phyloP scores from a whole-genome alignment of 257 asterid species.

The Primulina eburnea region DNA sequence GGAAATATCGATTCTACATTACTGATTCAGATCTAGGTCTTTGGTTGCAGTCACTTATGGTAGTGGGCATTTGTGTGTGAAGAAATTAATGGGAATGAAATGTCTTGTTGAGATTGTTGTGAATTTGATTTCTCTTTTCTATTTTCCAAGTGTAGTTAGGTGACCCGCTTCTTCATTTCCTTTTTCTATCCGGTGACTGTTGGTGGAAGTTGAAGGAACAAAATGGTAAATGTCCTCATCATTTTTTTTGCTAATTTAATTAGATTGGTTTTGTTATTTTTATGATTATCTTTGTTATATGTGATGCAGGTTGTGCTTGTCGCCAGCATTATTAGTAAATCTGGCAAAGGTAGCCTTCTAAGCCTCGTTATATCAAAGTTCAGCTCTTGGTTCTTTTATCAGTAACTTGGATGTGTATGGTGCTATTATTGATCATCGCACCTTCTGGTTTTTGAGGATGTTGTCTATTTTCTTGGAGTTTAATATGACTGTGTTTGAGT shows the following conservation, averaged over 20 bases:
- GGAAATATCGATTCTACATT: neutral
- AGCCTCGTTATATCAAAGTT: neutral
- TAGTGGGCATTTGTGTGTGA: neutral
- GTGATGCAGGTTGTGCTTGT: constrained; percentile 82
- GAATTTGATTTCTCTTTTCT: constrained; percentile 17
- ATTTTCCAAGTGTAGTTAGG: constrained; percentile 25
- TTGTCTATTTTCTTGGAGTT: neutral
- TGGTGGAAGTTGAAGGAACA: constrained; percentile 30
- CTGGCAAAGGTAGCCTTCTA: constrained; percentile 75
- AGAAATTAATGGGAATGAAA: constrained; percentile 6
- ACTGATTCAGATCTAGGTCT: constrained; percentile 25
- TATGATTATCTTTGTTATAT: constrained; percentile 10
- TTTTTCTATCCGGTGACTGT: constrained; percentile 16
- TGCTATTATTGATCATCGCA: neutral
- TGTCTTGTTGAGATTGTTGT: neutral
- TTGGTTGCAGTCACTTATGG: neutral
- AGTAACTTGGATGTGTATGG: neutral
- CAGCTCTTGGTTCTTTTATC: neutral
- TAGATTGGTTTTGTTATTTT: neutral
- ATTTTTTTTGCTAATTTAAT: neutral
- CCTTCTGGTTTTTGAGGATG: neutral
- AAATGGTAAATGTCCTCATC: constrained; percentile 36
- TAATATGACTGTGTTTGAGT: neutral
- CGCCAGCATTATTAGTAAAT: constrained; percentile 76
- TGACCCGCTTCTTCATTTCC: neutral